A percentile compares a stretch with the other conserved stretches of the same genome.
Evolutionary conservation across 257 asterid species (phyloP).

Genomic region (Coffea eugenioides): DNA sequence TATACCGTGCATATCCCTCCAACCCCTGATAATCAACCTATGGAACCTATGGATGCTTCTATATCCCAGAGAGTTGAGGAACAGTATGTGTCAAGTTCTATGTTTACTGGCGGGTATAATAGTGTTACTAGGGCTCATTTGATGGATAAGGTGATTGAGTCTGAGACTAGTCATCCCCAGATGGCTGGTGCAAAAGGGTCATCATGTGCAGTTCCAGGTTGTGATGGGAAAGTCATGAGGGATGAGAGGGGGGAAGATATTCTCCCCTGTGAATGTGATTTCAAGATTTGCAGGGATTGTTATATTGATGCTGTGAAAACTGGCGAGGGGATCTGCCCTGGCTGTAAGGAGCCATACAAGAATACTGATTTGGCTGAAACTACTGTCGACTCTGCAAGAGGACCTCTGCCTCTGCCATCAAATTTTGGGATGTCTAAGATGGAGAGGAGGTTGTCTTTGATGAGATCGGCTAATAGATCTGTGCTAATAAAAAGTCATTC

Average conservation of each 20-base stretch:
- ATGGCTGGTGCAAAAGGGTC: slow-evolving; percentile 92
- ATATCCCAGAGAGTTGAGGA: slow-evolving; percentile 88
- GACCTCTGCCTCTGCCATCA: slow-evolving; percentile 57
- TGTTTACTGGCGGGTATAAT: slow-evolving; percentile 86
- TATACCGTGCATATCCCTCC: slow-evolving; percentile 90
- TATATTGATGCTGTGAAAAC: slow-evolving; percentile 65
- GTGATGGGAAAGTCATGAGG: slow-evolving; percentile 87
- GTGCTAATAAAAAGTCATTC: slow-evolving; percentile 58
- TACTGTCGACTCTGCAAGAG: slow-evolving; percentile 39
- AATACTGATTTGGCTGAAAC: slow-evolving; percentile 49
- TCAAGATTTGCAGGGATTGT: slow-evolving; percentile 85
- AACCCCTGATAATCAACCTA: slow-evolving; percentile 95
- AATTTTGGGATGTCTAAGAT: slow-evolving; percentile 63
- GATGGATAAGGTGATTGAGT: slow-evolving; percentile 95
- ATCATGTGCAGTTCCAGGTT: slow-evolving; percentile 71
- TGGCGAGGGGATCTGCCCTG: slow-evolving; percentile 84
- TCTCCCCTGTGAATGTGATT: slow-evolving; percentile 86
- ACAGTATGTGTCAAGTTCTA: slow-evolving; percentile 78
- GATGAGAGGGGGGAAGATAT: slow-evolving; percentile 82
- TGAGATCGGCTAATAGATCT: slow-evolving; percentile 68
- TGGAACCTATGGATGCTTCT: slow-evolving; percentile 55
- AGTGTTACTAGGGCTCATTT: slow-evolving; percentile 85
- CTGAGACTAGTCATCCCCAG: slow-evolving; percentile 83
- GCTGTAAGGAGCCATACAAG: slow-evolving; percentile 82
- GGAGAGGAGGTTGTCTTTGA: slow-evolving; percentile 75